These are phyloP conservation scores for Cutaneotrichosporon sp. DNA, from an alignment of 1,284 basidiomycete species.

Conservation along the genomic window DNA sequence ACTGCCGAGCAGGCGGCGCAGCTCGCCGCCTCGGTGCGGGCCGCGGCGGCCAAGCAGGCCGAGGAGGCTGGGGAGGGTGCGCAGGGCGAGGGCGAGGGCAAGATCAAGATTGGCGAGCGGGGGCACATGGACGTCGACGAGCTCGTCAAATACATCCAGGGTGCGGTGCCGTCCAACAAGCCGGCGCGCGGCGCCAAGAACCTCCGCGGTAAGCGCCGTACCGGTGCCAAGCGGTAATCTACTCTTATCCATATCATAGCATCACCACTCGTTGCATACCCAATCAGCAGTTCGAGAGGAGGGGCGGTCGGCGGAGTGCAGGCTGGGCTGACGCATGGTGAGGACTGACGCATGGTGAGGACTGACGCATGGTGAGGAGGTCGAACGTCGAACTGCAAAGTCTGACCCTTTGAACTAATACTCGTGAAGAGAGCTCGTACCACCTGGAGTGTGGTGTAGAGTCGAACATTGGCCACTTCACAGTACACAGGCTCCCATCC, in stretches of 20 bases:
- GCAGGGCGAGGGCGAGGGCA: slow-evolving; percentile 13
- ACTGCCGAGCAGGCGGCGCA: slow-evolving; percentile 19
- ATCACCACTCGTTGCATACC: slow-evolving; percentile 27
- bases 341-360: too few relatives aligned
- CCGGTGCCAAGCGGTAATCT: slow-evolving; percentile 44
- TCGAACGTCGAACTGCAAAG: too few relatives aligned
- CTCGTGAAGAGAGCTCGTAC: too few relatives aligned
- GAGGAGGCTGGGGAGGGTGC: slow-evolving; percentile 15
- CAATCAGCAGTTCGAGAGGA: slow-evolving; percentile 9
- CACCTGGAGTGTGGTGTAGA: too few relatives aligned
- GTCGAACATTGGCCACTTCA: too few relatives aligned
- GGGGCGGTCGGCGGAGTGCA: too few relatives aligned
- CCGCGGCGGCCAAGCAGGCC: slow-evolving; percentile 18
- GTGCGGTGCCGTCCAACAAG: slow-evolving; percentile 31
- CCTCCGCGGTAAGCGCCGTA: slow-evolving; percentile 52
- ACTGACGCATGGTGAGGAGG: too few relatives aligned
- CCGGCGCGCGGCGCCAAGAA: slow-evolving; percentile 44
- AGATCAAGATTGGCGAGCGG: slow-evolving; percentile 37
- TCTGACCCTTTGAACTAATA: too few relatives aligned
- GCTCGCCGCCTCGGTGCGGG: slow-evolving; percentile 15
- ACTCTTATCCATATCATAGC: slow-evolving; percentile 7
- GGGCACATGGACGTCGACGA: slow-evolving; percentile 54
- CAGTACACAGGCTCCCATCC: too few relatives aligned
- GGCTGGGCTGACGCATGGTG: too few relatives aligned
- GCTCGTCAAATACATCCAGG: slow-evolving; percentile 55